A percentile compares a stretch with the other conserved stretches of the same genome.
Evolutionary conservation across 208 protist genomes (phyloP).

Genomic region (Acanthamoeba castellanii): DNA sequence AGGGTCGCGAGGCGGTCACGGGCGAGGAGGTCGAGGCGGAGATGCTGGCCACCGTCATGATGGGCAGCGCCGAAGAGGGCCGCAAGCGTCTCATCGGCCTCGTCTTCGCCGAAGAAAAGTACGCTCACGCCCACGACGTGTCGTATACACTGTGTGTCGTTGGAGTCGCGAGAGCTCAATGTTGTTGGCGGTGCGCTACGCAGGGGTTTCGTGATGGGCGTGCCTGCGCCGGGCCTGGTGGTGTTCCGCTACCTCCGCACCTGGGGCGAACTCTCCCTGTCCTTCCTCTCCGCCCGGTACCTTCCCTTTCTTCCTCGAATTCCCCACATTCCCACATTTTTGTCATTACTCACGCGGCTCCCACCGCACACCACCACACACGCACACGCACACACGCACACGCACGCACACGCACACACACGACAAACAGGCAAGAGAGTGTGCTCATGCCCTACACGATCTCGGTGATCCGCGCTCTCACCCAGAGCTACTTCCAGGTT

Average conservation of each 20-base stretch:
- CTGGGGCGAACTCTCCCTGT: constrained; percentile 66
- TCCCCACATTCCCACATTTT: no score
- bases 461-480: neutral
- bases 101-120: constrained; percentile 50
- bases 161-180: no score
- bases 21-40: constrained; percentile 35
- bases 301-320: neutral
- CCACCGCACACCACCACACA: no score
- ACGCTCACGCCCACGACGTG: neutral
- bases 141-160: neutral
- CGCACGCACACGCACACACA: neutral
- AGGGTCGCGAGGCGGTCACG: neutral
- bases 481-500: neutral
- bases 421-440: neutral
- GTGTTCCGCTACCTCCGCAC: constrained; percentile 1
- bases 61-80: constrained; percentile 1
- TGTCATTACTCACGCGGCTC: neutral
- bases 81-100: constrained; percentile 56
- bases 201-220: constrained; percentile 31
- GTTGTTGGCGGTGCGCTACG: no score
- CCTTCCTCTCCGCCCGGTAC: neutral
- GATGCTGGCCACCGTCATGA: constrained; percentile 1
- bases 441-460: neutral
- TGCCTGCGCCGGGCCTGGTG: neutral
- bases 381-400: no score